Evolutionary conservation across 2,329 filamentous ascomycete genomes (phyloP), one percentile per base, ranked within the genome.

Genomic region (Fusarium liriodendri): DNA sequence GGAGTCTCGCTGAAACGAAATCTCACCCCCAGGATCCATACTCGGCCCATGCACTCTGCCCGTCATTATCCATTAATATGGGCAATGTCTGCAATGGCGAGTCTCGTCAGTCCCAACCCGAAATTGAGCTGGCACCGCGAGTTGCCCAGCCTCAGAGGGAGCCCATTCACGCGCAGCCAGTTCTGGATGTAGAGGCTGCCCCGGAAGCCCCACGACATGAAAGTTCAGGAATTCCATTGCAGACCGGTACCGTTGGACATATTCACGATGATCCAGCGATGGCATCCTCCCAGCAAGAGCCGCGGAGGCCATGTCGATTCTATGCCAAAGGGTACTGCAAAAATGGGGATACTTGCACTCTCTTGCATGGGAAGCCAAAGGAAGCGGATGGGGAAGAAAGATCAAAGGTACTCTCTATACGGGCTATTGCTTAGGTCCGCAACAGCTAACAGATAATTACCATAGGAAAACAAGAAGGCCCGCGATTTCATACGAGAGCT

Each of bases 401-500:
- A 11, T 13, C 27, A 37, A 37, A 57, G 20, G 29, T 35, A 57
- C 20, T 6, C 10, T 18, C 18, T 9, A 20, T 18, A 37, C 18
- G 20, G 13, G 11, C n/a, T 37, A 8, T 29, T 11, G 9, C 3
- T 32, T 11, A 55, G 9, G 10, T 22, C 20, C 16, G 3, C 29
- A 55, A 33, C 14, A 10, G n/a, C 52, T 57, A 33, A 37, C 14
- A 22, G 11, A 35, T 25, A 9, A 33, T 37, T 37, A 20, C 25
- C 32, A 22, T 9, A 63, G 47, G 35, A 63, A 4, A n/a, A 25
- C 20, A 35, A 55, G 7, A 20, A 27, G 8, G 13, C 2, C n/a
- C 18, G 60, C 3, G 20, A 65, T 25, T 70, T 25, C 32, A 32
- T 54, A 6, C 70, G 73, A n/a, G 70, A 75, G 32, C 22, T 76